Base-by-base conservation (phyloP, 768 basidiomycete genomes). In the Amanita muscaria region DNA sequence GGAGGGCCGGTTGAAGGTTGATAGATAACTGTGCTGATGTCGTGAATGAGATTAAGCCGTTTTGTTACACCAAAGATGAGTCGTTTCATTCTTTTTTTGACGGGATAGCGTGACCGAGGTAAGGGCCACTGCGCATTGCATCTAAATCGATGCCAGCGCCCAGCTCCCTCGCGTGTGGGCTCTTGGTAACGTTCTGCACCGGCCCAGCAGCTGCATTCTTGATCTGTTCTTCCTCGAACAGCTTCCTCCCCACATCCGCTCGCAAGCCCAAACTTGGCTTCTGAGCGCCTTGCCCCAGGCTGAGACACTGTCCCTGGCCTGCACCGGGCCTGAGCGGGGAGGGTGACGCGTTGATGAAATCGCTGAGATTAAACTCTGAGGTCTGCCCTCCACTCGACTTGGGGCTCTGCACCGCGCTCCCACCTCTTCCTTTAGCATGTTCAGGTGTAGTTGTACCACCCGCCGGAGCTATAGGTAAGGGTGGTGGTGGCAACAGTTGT, bases 291-390 rank as follows among this genome's bases (percentile, higher is more conserved):
- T 52, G 42, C 58, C 51, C 37, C 49, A 38, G 18, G 30, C 44
- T 22, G 2, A 37, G 18, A 48, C 5, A 56, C 35, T 36, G 19
- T 3, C 24, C 27, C 15, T 33, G 41, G 14, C 30, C 24, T 16
- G 44, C 18, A 3, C 44, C 46, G 11, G 60, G 64, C 12, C 69
- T 59, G 10, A 70, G 65, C 4, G 80, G 78, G 3, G 80, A 79
- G 11, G 81, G 81, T 19, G 83, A 84, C 29, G 79, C 79, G 52
- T 86, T 78, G 56, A 85, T 76, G 57, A 77, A 87, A 46, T 86
- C 83, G 51, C 73, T 73, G 47, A 83, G 66, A 58, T 83, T 80
- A 62, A 86, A 83, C 12, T 74, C 61, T 53, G 61, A 52, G 51
- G 61, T 29, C 24, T 31, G 44, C 49, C 52, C 59, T 29, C 60